These are phyloP conservation scores for Cordyceps javanica DNA, from an alignment of 2,329 filamentous ascomycete species.

Conservation along the genomic window DNA sequence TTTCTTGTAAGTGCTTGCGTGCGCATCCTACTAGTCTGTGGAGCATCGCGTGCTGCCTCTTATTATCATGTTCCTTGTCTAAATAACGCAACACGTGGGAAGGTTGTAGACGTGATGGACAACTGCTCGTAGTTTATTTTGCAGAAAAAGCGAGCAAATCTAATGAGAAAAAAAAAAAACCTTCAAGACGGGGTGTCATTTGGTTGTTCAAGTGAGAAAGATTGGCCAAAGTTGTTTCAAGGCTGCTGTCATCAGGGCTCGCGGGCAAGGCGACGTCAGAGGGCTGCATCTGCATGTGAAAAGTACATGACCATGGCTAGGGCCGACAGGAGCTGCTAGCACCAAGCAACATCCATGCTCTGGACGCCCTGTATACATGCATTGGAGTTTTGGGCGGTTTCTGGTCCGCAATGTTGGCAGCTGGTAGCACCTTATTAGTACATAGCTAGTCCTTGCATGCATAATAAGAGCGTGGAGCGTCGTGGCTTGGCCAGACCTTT, in stretches of 20 bases:
- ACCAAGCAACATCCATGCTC: not conserved
- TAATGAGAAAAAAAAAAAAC: no score
- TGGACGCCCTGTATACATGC: not conserved
- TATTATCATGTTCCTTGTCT: not conserved
- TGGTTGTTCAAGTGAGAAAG: not conserved
- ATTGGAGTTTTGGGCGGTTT: not conserved
- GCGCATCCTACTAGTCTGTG: not conserved
- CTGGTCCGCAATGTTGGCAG: not conserved
- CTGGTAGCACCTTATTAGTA: no score
- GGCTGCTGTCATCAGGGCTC: not conserved
- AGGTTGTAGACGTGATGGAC: not conserved
- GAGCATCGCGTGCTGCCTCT: not conserved
- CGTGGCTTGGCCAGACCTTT: not conserved
- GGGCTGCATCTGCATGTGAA: constrained; percentile 12
- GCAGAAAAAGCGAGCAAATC: not conserved
- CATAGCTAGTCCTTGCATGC: no score
- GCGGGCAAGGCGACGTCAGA: constrained; percentile 2
- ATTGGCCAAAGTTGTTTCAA: not conserved
- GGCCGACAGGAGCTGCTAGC: not conserved
- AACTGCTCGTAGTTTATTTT: no score
- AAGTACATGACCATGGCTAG: not conserved
- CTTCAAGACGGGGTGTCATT: not conserved
- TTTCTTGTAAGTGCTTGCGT: not conserved
- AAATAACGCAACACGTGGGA: not conserved
- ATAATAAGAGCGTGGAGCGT: not conserved